phyloP scores from a whole-genome alignment of 352 stramenopile species.

The Aphanomyces cochlioides region DNA sequence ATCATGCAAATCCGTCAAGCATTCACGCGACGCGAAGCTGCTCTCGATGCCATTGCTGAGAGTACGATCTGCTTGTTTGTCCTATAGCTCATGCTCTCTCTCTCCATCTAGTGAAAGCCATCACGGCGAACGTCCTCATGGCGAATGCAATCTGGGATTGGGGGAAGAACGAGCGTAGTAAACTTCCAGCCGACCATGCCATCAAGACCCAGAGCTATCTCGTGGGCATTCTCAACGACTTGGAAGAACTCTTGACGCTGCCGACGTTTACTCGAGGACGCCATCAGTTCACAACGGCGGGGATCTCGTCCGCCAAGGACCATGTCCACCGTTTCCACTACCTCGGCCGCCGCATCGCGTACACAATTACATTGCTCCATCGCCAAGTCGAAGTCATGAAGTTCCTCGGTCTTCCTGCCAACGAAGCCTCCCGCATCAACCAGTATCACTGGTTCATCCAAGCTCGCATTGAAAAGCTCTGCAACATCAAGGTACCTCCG shows the following conservation, averaged over 20 bases:
- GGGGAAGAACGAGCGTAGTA: slow-evolving; percentile 58
- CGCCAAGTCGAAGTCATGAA: slow-evolving; percentile 80
- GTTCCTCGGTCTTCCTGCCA: slow-evolving; percentile 56
- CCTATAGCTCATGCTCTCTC: background rate
- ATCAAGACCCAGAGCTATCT: slow-evolving; percentile 57
- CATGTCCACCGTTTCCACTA: slow-evolving; percentile 43
- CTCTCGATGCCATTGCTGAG: slow-evolving; percentile 64
- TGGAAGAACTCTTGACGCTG: slow-evolving; percentile 50
- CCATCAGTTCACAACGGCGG: slow-evolving; percentile 59
- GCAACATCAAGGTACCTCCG: slow-evolving; percentile 60
- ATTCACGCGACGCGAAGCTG: slow-evolving; percentile 65
- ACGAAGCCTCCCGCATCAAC: slow-evolving; percentile 83
- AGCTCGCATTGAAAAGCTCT: slow-evolving; percentile 72
- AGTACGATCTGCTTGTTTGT: slow-evolving; percentile 28
- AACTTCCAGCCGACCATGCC: slow-evolving; percentile 48
- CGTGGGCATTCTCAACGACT: slow-evolving; percentile 43
- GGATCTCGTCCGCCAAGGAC: slow-evolving; percentile 45
- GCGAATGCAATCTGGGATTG: slow-evolving; percentile 79
- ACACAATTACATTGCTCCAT: slow-evolving; percentile 54
- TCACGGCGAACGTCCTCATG: slow-evolving; percentile 69
- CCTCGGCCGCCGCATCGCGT: slow-evolving; percentile 54
- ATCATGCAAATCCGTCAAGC: slow-evolving; percentile 87
- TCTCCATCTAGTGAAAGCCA: slow-evolving; percentile 41
- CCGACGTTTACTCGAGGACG: slow-evolving; percentile 66
- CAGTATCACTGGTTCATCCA: slow-evolving; percentile 85